Base-by-base conservation (phyloP, 2,329 filamentous ascomycete species). In the Penicillium crustosum region DNA sequence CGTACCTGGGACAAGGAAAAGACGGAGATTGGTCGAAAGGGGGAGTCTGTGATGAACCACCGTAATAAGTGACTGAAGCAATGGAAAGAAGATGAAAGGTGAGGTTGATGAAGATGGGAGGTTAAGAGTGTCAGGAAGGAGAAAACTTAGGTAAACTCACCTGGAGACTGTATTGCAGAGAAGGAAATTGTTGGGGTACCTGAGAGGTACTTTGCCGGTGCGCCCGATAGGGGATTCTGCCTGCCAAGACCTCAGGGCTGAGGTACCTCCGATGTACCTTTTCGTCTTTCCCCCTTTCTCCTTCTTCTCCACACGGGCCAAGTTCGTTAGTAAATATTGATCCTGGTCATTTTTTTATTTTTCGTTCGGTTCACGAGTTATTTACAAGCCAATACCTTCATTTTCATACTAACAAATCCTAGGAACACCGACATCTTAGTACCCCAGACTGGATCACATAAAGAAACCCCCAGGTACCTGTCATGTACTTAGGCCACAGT, bases 91-190 rank as follows among this genome's bases (percentile, higher is more conserved):
- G 38, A 55, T 9, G 31, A 43, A 19, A 33, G 45, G 31, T 19
- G 39, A 43, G 4, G 19, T 21, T 31, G 39, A 19, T 43, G 53
- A 51, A 23, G 10, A 43, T 23, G 39, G 23, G 17, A 29, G 13
- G 6, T 31, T 35, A 23, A 55, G 38, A 43, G 45, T 21, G 44
- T 49, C 21, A 51, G 47, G 39, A 52, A 29, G 29, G 21, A 50
- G 33, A 58, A 60, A 60, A 56, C 49, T 57, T 58, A 58, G 59
- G 52, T 27, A 47, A 47, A 50, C 43, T 61, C n/a, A 59, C 57
- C 19, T 45, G 21, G 42, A 53, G 42, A 41, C 35, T 42, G 51
- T 49, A 43, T 36, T 50, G 43, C 43, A 53, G 36, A 41, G 12
- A 60, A 50, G 27, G 39, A 43, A 53, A 53, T 48, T 29, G 35